Base-by-base conservation (phyloP, 192 early-diverging fungal species). In the Rhizophlyctis rosea region DNA sequence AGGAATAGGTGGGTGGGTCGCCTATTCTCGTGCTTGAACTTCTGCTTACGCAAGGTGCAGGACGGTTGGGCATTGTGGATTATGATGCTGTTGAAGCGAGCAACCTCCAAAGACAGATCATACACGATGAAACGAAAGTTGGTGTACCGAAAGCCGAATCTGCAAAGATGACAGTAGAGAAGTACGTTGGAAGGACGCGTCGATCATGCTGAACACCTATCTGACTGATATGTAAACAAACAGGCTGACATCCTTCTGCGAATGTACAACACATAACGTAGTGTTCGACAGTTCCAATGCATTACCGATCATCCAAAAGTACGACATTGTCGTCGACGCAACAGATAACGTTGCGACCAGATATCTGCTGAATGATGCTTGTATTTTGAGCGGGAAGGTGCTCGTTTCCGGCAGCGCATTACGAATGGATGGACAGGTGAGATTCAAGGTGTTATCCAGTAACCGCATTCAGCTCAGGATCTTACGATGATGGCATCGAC, bases 271-370 rank as follows among this genome's bases (percentile, higher is more conserved):
- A 7, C 86, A 92, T 69, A 74, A 91, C 57, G 58, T 83, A 2
- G 75, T 94, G 39, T 67, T 98, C 7, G 91, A 93, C 58, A 87
- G 84, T 64, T 69, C 83, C 18, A 97, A 94, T 70, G 95, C 94
- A 0, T 67, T 88, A 62, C 79, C 84, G 1, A 82, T 91, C 23
- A 79, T 94, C 32, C 47, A 64, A 52, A 52, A 68, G 73, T 84
- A 59, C 63, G 91, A 94, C 63, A 79, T 95, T 7, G 80, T 98
- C 0, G 71, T 98, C 1, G 96, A 98, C 67, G 87, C 87, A 3
- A 90, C 93, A 0, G 96, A 98, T 73, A 98, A 98, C 75, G 93
- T 91, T 2, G 90, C 93, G 1, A 96, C 96, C 0, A 83, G 94
- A 34, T 98, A 98, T 69, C 79, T 98, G 25, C 65, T 98, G 33